Evolutionary conservation across 371 early-diverging fungal species (phyloP).

Genomic region (Lichtheimia ornata): DNA sequence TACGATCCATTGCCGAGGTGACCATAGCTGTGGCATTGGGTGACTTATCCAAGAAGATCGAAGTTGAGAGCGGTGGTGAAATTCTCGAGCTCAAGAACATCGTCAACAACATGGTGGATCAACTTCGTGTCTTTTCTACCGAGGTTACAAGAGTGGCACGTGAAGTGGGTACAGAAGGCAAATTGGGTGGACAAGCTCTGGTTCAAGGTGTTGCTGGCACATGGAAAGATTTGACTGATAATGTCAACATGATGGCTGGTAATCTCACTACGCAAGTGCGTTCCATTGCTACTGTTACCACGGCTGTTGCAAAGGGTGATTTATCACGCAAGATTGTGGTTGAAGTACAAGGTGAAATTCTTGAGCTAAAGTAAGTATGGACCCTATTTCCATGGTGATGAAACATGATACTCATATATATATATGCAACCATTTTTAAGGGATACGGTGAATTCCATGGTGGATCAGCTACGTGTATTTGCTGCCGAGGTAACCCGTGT

Average conservation of each 20-base stretch:
- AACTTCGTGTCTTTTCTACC: conserved; percentile 34
- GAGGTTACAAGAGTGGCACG: conserved; percentile 49
- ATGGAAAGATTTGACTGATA: conserved; percentile 42
- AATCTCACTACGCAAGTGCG: conserved; percentile 56
- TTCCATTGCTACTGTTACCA: conserved; percentile 39
- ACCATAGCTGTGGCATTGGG: conserved; percentile 31
- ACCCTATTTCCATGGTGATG: background rate
- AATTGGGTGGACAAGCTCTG: conserved; percentile 45
- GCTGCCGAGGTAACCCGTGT: conserved; percentile 60
- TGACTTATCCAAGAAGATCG: conserved; percentile 26
- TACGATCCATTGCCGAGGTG: conserved; percentile 49
- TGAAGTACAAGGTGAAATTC: conserved; percentile 52
- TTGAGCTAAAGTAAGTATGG: conserved; percentile 39
- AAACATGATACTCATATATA: conserved; percentile 30
- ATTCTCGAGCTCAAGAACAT: conserved; percentile 25
- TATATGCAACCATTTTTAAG: conserved; percentile 33
- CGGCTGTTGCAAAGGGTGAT: conserved; percentile 52
- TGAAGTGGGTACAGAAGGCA: conserved; percentile 52
- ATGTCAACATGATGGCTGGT: conserved; percentile 42
- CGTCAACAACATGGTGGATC: conserved; percentile 16
- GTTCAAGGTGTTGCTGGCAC: conserved; percentile 43
- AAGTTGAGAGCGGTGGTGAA: conserved; percentile 23
- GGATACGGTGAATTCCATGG: conserved; percentile 22
- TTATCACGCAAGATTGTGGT: conserved; percentile 42
- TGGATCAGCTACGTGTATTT: conserved; percentile 33